Evolutionary conservation across 2,329 filamentous ascomycete species (phyloP).

Genomic region (Penicillium glabrum): DNA sequence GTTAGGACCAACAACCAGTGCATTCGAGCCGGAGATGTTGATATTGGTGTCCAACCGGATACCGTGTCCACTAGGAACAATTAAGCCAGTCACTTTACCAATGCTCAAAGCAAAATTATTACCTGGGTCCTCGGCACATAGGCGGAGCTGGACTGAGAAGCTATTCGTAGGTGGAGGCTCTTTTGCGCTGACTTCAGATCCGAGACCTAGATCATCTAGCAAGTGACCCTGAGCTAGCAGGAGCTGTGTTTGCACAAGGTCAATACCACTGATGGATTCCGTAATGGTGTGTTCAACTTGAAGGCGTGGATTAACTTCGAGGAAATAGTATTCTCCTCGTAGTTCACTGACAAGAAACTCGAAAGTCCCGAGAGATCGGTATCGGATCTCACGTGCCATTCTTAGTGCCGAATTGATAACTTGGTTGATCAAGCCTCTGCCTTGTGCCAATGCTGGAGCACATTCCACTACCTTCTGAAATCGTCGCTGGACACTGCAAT

Average conservation of each 20-base stretch:
- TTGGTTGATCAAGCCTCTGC: slow-evolving; percentile 48
- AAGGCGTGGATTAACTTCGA: slow-evolving; percentile 61
- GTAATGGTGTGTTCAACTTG: slow-evolving; percentile 65
- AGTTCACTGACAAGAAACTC: slow-evolving; percentile 61
- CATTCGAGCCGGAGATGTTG: slow-evolving; percentile 32
- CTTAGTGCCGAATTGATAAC: slow-evolving; percentile 56
- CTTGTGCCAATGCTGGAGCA: slow-evolving; percentile 52
- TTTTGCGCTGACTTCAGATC: slow-evolving; percentile 27
- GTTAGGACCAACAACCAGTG: slow-evolving; percentile 50
- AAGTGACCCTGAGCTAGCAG: slow-evolving; percentile 53
- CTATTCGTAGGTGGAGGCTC: slow-evolving; percentile 38
- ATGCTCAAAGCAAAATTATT: slow-evolving; percentile 59
- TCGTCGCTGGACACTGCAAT: slow-evolving; percentile 60
- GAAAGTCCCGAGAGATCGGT: slow-evolving; percentile 62
- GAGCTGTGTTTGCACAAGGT: slow-evolving; percentile 59
- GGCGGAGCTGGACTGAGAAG: slow-evolving; percentile 55
- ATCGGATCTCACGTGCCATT: slow-evolving; percentile 46
- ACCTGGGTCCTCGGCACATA: slow-evolving; percentile 58
- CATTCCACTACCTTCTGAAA: slow-evolving; percentile 64
- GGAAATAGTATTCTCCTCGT: slow-evolving; percentile 54
- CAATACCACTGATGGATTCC: slow-evolving; percentile 54
- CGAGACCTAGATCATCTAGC: slow-evolving; percentile 39
- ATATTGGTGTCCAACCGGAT: slow-evolving; percentile 59
- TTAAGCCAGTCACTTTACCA: slow-evolving; percentile 57
- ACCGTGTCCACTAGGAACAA: slow-evolving; percentile 58